These are phyloP conservation scores for Neonectria hederae DNA, from an alignment of 2,329 filamentous ascomycete genomes.

Conservation along the genomic window DNA sequence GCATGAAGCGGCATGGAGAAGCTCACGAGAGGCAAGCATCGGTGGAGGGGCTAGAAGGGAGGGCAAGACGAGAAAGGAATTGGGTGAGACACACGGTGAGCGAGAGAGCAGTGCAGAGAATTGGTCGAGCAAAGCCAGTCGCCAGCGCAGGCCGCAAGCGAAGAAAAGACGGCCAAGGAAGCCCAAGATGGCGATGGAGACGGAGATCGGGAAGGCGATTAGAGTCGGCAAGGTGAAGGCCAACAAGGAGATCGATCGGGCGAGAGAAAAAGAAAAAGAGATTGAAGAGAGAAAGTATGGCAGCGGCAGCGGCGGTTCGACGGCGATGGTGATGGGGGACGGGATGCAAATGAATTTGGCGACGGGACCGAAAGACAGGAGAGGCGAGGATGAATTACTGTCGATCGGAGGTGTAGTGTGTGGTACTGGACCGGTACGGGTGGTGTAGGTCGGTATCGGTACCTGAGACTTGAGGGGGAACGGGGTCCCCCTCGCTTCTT, in stretches of 20 bases:
- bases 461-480: conserved; percentile 15
- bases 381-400: conserved; percentile 25
- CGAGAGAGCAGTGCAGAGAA: conserved; percentile 28
- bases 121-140: conserved; percentile 36
- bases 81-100: conserved; percentile 27
- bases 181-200: conserved; percentile 2
- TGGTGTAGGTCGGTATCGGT: conserved; percentile 13
- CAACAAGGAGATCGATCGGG: conserved; percentile 2
- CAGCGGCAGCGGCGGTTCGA: neutral
- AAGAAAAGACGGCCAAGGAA: conserved; percentile 22
- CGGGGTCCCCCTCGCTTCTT: conserved; percentile 10
- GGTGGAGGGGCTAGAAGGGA: conserved; percentile 21
- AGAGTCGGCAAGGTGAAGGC: conserved; percentile 12
- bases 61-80: conserved; percentile 22
- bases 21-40: conserved; percentile 30
- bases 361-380: conserved; percentile 17
- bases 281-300: conserved; percentile 7
- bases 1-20: conserved; percentile 19
- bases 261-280: conserved; percentile 4
- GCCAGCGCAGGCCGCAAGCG: conserved; percentile 39
- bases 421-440: conserved; percentile 17
- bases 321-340: conserved; percentile 19
- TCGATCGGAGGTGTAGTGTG: conserved; percentile 11
- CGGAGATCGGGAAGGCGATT: conserved; percentile 10
- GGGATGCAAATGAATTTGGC: conserved; percentile 21